These are phyloP conservation scores for Ogataea naganishii DNA, from an alignment of 805 yeast species.

Conservation along the genomic window DNA sequence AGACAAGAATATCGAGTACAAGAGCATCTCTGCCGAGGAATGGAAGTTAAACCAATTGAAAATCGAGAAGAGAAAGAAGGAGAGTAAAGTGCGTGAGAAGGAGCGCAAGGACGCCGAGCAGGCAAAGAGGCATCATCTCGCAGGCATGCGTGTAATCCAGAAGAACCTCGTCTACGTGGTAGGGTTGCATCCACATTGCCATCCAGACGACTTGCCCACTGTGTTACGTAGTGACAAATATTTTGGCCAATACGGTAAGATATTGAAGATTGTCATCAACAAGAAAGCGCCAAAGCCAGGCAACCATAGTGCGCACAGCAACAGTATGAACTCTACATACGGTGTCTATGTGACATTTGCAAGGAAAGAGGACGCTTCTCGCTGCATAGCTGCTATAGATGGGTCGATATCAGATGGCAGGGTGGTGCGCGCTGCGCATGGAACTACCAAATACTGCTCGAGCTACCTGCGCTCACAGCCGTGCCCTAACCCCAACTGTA, in stretches of 20 bases:
- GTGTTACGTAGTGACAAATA: conserved; percentile 83
- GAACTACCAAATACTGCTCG: conserved; percentile 98
- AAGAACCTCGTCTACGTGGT: conserved; percentile 94
- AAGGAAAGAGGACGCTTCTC: conserved; percentile 89
- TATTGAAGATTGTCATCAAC: conserved; percentile 87
- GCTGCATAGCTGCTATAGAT: conserved; percentile 85
- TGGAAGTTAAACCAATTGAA: conserved; percentile 73
- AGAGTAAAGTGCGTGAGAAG: conserved; percentile 77
- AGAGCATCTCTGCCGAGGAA: conserved; percentile 77
- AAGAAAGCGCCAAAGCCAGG: conserved; percentile 49
- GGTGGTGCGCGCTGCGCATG: conserved; percentile 88
- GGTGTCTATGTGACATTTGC: conserved; percentile 95
- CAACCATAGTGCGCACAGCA: conserved; percentile 17
- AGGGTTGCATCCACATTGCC: conserved; percentile 82
- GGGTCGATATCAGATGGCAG: conserved; percentile 92
- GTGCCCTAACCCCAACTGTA: conserved; percentile 97
- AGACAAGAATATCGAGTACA: conserved; percentile 87
- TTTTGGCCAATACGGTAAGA: conserved; percentile 98
- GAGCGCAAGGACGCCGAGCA: conserved; percentile 87
- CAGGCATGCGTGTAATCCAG: conserved; percentile 97
- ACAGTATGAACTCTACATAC: conserved; percentile 61
- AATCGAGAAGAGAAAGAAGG: conserved; percentile 73
- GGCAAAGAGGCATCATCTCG: conserved; percentile 77
- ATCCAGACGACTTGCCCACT: conserved; percentile 78
- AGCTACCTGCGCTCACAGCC: conserved; percentile 89